Base-by-base conservation (phyloP, 495 filamentous ascomycete species). In the Margaritispora aquatica region DNA sequence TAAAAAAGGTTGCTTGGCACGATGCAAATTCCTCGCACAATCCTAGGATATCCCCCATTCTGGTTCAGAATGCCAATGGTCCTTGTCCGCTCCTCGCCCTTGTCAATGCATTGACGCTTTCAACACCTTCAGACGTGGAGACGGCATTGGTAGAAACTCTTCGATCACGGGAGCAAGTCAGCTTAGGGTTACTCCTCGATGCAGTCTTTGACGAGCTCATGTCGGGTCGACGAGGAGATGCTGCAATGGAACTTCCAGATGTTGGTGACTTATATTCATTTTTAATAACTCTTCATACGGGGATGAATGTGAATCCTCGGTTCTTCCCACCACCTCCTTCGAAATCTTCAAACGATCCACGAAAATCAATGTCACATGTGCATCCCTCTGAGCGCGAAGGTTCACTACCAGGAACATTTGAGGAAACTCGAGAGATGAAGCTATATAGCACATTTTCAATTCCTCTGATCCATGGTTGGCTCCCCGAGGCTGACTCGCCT, bases 231-330 rank as follows among this genome's bases (percentile, higher is more conserved):
- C 59, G 76, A 55, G 68, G 75, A 77, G 70, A 56, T 77, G 67
- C 24, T 65, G 72, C 27, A 54, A 75, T 27, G 70, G 77, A 23
- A 17, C 76, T 97, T 44, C 92, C 93, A 1, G 94, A 98, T 66
- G 86, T 98, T 54, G 77, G 84, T 41, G 92, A 95, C 46, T 77
- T 98, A 0, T 93, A 95, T 68, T 74, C 79, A 19, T 97, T 98
- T 68, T 78, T 98, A 9, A 81, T 92, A 26, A 89, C 89, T 47
- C 77, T 98, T 2, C 91, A 97, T 68, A 97, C 92, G 0, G 94
- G 94, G 36, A 96, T 98, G 92, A 97, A 97, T 66, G 94, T 97
- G 48, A 97, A 98, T 66, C 94, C 94, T 36, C 86, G 88, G 19
- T 89, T 96, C 57, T 79, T 90, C n/a, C 73, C 74, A 29, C 29